Evolutionary conservation across 305 asterid genomes (phyloP).

Genomic region (Coffea humblotiana): DNA sequence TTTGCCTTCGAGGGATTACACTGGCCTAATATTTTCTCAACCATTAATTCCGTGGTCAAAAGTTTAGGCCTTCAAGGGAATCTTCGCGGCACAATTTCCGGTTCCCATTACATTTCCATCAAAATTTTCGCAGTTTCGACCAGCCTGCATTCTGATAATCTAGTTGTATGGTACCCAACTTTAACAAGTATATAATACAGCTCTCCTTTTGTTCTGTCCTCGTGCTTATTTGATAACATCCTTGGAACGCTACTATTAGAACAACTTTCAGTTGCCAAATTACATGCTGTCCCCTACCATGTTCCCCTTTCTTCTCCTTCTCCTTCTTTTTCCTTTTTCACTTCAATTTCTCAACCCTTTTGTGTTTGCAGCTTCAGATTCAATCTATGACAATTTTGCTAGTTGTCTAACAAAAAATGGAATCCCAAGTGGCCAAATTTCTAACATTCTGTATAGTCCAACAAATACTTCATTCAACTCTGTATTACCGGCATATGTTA

Average conservation of each 20-base stretch:
- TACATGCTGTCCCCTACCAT: neutral
- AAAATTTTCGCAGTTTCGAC: too few relatives aligned
- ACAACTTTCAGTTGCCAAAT: neutral
- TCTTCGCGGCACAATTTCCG: too few relatives aligned
- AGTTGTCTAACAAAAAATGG: conserved; percentile 36
- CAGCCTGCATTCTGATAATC: too few relatives aligned
- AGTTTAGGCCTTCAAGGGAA: too few relatives aligned
- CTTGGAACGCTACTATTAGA: neutral
- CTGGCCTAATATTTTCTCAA: too few relatives aligned
- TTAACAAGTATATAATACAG: too few relatives aligned
- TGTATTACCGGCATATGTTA: conserved; percentile 35
- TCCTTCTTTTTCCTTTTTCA: neutral
- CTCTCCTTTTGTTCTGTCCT: too few relatives aligned
- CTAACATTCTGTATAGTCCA: conserved; percentile 34
- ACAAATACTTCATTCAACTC: conserved; percentile 36
- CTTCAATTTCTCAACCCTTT: neutral
- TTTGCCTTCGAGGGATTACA: too few relatives aligned
- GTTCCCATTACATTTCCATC: too few relatives aligned
- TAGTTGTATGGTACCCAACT: too few relatives aligned
- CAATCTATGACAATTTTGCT: conserved; percentile 28
- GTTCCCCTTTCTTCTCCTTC: neutral
- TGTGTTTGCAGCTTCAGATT: conserved; percentile 2
- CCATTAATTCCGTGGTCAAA: too few relatives aligned
- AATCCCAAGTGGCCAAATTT: conserved; percentile 24
- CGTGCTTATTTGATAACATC: too few relatives aligned